These are phyloP conservation scores for Aspergillus ostianus DNA, from an alignment of 495 filamentous ascomycete species.

Conservation along the genomic window DNA sequence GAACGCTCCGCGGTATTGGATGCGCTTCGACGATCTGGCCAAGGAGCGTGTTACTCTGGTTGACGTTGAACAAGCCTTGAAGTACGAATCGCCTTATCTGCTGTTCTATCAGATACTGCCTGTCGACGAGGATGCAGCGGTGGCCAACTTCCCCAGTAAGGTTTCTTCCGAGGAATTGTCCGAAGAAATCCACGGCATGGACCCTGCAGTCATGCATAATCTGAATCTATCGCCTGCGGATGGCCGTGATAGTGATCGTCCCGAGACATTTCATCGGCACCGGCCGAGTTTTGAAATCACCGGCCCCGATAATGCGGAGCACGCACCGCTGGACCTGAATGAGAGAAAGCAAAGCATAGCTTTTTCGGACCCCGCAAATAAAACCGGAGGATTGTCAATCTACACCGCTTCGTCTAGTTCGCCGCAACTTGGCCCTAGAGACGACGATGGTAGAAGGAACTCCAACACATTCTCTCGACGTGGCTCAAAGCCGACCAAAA, in stretches of 20 bases:
- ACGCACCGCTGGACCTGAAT: conserved; percentile 6
- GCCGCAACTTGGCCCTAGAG: conserved; percentile 43
- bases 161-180: conserved; percentile 59
- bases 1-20: conserved; percentile 68
- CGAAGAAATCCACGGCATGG: conserved; percentile 31
- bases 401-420: conserved; percentile 48
- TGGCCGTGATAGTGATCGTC: conserved; percentile 16
- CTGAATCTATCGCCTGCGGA: conserved; percentile 17
- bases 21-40: conserved; percentile 85
- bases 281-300: conserved; percentile 47
- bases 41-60: conserved; percentile 67
- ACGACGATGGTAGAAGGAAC: conserved; percentile 50
- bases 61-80: conserved; percentile 73
- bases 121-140: conserved; percentile 64
- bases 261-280: conserved; percentile 26
- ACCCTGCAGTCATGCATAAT: conserved; percentile 24
- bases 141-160: conserved; percentile 51
- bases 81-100: conserved; percentile 87
- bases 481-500: conserved; percentile 54
- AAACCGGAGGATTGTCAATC: conserved; percentile 35
- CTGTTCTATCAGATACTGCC: conserved; percentile 94
- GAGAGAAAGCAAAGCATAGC: conserved; percentile 26
- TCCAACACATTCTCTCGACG: conserved; percentile 55
- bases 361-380: conserved; percentile 28
- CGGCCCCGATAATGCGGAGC: conserved; percentile 22